Percentiles rank a stretch among this genome's conserved stretches.
phyloP scores from a whole-genome alignment of 1,284 basidiomycete species.

The Pseudomicrostroma phylloplanum region DNA sequence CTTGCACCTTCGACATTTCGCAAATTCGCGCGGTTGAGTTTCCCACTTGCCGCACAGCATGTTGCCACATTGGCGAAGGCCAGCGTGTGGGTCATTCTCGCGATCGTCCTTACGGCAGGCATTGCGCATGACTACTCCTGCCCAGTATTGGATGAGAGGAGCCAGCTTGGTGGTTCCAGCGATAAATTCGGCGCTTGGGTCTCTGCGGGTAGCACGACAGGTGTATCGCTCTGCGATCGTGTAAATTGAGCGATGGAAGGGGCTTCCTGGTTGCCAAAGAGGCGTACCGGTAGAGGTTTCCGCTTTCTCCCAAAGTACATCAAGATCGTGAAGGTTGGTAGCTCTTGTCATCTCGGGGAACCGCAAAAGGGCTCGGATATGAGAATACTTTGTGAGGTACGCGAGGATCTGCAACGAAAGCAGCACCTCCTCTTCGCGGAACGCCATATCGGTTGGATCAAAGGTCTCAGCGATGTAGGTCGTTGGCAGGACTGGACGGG shows the following conservation, averaged over 20 bases:
- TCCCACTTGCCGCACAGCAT: slow-evolving; percentile 89
- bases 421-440: slow-evolving; percentile 90
- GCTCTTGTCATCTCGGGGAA: slow-evolving; percentile 28
- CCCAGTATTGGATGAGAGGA: slow-evolving; percentile 95
- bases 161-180: slow-evolving; percentile 62
- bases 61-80: slow-evolving; percentile 94
- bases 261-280: slow-evolving; percentile 1
- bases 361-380: slow-evolving; percentile 94
- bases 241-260: slow-evolving; percentile 14
- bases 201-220: neutral
- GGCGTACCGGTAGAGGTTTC: slow-evolving; percentile 15
- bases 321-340: slow-evolving; percentile 9
- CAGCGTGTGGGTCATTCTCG: slow-evolving; percentile 60
- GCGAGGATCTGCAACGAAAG: slow-evolving; percentile 85
- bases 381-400: slow-evolving; percentile 94
- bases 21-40: slow-evolving; percentile 84
- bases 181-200: slow-evolving; percentile 47
- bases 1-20: slow-evolving; percentile 88
- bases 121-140: slow-evolving; percentile 97
- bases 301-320: slow-evolving; percentile 27
- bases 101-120: slow-evolving; percentile 92
- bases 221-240: slow-evolving; percentile 94
- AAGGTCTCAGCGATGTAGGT: slow-evolving; percentile 8
- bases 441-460: slow-evolving; percentile 51
- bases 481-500: slow-evolving; percentile 1